A percentile compares a stretch with the other conserved stretches of the same genome.
These are phyloP conservation scores for Candida smagusa DNA, from an alignment of 1,139 yeast genomes.

Conservation along the genomic window DNA sequence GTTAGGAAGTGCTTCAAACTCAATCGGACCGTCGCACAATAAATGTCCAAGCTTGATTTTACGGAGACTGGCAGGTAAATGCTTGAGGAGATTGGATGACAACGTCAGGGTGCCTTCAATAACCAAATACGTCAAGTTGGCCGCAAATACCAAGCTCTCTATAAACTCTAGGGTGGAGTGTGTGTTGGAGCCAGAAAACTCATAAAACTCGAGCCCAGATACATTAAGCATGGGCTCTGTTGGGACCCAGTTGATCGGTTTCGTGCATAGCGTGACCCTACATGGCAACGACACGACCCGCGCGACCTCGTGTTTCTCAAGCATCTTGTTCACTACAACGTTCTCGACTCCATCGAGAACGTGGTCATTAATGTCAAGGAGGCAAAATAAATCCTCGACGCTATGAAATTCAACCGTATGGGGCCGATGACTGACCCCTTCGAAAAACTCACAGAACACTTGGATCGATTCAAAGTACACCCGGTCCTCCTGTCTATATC, in stretches of 20 bases:
- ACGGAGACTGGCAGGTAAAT: not conserved
- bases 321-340: not conserved
- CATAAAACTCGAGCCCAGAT: not conserved
- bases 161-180: not conserved
- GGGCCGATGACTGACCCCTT: not conserved
- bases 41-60: not conserved
- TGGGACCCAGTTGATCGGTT: not conserved
- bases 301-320: not conserved
- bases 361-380: not conserved
- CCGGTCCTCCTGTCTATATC: not conserved
- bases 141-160: not conserved
- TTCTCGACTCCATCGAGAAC: not conserved
- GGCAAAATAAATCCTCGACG: not conserved
- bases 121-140: not conserved
- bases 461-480: not conserved
- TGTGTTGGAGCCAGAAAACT: not conserved
- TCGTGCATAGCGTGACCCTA: not conserved
- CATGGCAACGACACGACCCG: not conserved
- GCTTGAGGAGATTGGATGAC: not conserved
- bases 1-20: not conserved
- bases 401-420: not conserved
- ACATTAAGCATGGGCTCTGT: not conserved
- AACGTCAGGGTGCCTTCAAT: not conserved
- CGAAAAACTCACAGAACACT: not conserved
- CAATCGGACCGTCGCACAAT: not conserved